These are phyloP conservation scores for Aphanoascus verrucosus DNA, from an alignment of 2,329 filamentous ascomycete genomes.

Conservation along the genomic window DNA sequence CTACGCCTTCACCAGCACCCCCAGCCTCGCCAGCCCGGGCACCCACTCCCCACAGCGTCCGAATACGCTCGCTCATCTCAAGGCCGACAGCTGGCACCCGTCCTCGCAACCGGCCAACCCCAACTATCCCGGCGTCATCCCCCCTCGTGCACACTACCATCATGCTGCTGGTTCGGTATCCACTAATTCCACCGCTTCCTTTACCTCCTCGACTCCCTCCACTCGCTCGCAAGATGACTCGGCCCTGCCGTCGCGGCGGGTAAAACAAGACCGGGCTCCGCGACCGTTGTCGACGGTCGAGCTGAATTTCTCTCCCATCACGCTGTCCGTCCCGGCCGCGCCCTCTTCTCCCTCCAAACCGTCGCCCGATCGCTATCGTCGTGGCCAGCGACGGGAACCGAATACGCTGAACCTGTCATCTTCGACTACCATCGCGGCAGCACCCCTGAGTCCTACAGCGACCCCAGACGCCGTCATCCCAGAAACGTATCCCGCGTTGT, in stretches of 20 bases:
- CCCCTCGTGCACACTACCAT: slow-evolving; percentile 33
- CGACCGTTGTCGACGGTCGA: slow-evolving; percentile 42
- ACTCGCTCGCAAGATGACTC: slow-evolving; percentile 41
- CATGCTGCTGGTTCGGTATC: slow-evolving; percentile 45
- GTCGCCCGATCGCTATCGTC: slow-evolving; percentile 74
- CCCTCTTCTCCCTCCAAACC: slow-evolving; percentile 52
- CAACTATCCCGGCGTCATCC: slow-evolving; percentile 25
- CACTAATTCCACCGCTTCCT: slow-evolving; percentile 40
- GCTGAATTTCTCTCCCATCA: slow-evolving; percentile 36
- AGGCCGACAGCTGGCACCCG: slow-evolving; percentile 20
- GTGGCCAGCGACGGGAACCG: slow-evolving; percentile 47
- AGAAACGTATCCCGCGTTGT: slow-evolving; percentile 2
- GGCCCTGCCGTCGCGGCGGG: slow-evolving; percentile 32
- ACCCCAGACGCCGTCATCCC: slow-evolving; percentile 2
- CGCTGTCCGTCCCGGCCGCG: slow-evolving; percentile 34
- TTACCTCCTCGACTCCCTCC: slow-evolving; percentile 38
- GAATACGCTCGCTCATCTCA: slow-evolving; percentile 32
- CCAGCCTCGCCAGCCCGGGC: slow-evolving; percentile 45
- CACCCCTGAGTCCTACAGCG: slow-evolving; percentile 3
- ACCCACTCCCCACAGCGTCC: slow-evolving; percentile 41
- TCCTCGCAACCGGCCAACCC: slow-evolving; percentile 42
- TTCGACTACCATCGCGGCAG: background rate
- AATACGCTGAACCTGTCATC: background rate
- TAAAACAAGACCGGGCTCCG: slow-evolving; percentile 27
- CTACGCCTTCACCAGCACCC: slow-evolving; percentile 65